Evolutionary conservation across 441 rosid species (phyloP), one percentile per base, ranked within the genome.

Genomic region (Pelargonium hybrid): DNA sequence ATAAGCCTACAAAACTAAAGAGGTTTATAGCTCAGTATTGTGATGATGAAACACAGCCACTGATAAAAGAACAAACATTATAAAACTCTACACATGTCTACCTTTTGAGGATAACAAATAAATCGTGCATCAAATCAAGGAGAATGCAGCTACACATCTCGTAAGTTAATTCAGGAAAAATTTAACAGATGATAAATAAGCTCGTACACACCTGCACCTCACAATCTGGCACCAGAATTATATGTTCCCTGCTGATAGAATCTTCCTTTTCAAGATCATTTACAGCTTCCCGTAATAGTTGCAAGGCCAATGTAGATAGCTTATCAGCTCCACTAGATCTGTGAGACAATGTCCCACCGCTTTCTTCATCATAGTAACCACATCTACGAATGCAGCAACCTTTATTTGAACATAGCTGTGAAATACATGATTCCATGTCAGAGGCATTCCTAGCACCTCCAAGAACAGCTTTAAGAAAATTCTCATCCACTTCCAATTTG

Each of bases 131-230:
- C 18, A 4, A 63, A 50, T 20, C 26, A 50, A 74, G 41, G 39
- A n/a, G 50, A 43, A 13, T 1, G 25, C 29, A 41, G 48, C 1
- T 21, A 41, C 54, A 43, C 37, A 26, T 25, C 15, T 13, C 65
- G 68, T 45, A 69, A 26, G 18, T 1, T 31, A 48, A 11, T 56
- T 50, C 23, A 45, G 31, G 31, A 41, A 62, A 34, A 25, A 23
- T 21, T 18, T 5, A 31, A 18, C 5, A 7, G 61, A 17, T 15
- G 18, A 65, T 70, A 23, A 21, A 69, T 34, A 14, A 31, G 6
- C 31, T 65, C 66, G 41, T 17, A 20, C 91, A 37, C 52, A 92
- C 99, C 99, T 94, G 99, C 74, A 92, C 85, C 76, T 90, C 97
- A 68, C 72, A 71, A 72, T 89, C 99, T 70, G 89, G 74, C 75